These are phyloP conservation scores for Claviceps sp. DNA, from an alignment of 2,329 filamentous ascomycete species.

Conservation along the genomic window DNA sequence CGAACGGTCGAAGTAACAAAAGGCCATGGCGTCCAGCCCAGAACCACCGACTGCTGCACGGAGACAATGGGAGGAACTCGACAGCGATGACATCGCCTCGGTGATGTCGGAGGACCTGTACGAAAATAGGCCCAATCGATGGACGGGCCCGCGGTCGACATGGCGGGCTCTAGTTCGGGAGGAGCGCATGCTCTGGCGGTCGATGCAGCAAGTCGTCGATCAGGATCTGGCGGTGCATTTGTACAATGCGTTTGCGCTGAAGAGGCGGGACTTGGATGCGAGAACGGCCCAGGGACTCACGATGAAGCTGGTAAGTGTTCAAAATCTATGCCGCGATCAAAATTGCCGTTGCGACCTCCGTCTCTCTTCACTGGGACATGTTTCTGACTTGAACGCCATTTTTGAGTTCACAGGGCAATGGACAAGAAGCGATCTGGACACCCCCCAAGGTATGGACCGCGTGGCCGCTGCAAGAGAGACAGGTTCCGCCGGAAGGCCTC, in stretches of 20 bases:
- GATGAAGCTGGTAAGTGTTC: slow-evolving; percentile 13
- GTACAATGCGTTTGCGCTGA: slow-evolving; percentile 64
- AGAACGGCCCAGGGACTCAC: slow-evolving; percentile 16
- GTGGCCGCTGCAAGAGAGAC: slow-evolving; percentile 58
- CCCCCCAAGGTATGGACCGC: slow-evolving; percentile 60
- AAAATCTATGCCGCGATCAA: not conserved
- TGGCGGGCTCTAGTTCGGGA: slow-evolving; percentile 51
- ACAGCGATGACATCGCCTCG: slow-evolving; percentile 33
- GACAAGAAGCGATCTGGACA: slow-evolving; percentile 27
- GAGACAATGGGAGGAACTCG: slow-evolving; percentile 25
- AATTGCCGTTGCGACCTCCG: too few relatives aligned
- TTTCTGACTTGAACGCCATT: not conserved
- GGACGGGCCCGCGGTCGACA: slow-evolving; percentile 49
- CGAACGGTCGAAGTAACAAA: not conserved
- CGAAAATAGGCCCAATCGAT: slow-evolving; percentile 53
- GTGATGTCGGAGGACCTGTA: slow-evolving; percentile 33
- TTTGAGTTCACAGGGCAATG: slow-evolving; percentile 13
- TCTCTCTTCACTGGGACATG: too few relatives aligned
- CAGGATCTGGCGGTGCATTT: slow-evolving; percentile 62
- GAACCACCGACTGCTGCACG: not conserved
- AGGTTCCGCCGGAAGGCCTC: slow-evolving; percentile 47
- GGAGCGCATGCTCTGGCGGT: slow-evolving; percentile 49
- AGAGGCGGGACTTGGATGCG: slow-evolving; percentile 21
- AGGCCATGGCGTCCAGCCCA: not conserved
- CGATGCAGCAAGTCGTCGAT: slow-evolving; percentile 49